A percentile compares a stretch with the other conserved stretches of the same genome.
Evolutionary conservation across 345 rosid species (phyloP).

Genomic region (Raphanus sativus): DNA sequence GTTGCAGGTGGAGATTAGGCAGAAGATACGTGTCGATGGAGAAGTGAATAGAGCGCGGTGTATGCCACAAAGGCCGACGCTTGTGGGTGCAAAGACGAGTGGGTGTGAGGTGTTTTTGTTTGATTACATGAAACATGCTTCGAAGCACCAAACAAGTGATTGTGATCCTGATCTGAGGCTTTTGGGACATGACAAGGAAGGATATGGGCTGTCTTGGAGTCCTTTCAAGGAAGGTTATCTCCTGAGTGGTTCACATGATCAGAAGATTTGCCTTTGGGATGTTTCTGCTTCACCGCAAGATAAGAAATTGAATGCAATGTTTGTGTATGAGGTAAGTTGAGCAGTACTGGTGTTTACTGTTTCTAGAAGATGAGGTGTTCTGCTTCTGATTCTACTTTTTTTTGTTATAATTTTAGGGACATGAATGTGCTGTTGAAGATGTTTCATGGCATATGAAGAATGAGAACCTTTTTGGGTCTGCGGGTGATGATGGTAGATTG

Average conservation of each 20-base stretch:
- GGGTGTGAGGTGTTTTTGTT: conserved; percentile 75
- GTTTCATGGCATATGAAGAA: conserved; percentile 92
- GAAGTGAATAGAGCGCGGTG: conserved; percentile 90
- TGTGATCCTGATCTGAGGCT: conserved; percentile 83
- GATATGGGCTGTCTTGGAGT: conserved; percentile 95
- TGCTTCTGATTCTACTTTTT: conserved; percentile 11
- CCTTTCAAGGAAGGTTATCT: conserved; percentile 80
- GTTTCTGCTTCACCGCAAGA: conserved; percentile 55
- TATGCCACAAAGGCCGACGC: conserved; percentile 77
- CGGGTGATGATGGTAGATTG: conserved; percentile 78
- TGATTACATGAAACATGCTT: conserved; percentile 61
- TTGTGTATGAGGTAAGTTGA: conserved; percentile 63
- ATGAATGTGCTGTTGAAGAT: conserved; percentile 72
- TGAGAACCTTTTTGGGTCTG: conserved; percentile 81
- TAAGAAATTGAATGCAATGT: conserved; percentile 63
- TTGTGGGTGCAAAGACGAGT: conserved; percentile 82
- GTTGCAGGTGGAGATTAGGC: conserved; percentile 71
- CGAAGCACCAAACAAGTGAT: conserved; percentile 41
- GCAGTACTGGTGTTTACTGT: background rate
- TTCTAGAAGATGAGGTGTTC: background rate
- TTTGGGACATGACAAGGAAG: conserved; percentile 88
- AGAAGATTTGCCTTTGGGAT: conserved; percentile 88
- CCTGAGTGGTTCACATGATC: conserved; percentile 86
- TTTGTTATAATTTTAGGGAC: conserved; percentile 54
- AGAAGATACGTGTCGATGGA: conserved; percentile 79